Base-by-base conservation (phyloP, 176 grass and related monocot genomes). In the Oryza glumipatula region DNA sequence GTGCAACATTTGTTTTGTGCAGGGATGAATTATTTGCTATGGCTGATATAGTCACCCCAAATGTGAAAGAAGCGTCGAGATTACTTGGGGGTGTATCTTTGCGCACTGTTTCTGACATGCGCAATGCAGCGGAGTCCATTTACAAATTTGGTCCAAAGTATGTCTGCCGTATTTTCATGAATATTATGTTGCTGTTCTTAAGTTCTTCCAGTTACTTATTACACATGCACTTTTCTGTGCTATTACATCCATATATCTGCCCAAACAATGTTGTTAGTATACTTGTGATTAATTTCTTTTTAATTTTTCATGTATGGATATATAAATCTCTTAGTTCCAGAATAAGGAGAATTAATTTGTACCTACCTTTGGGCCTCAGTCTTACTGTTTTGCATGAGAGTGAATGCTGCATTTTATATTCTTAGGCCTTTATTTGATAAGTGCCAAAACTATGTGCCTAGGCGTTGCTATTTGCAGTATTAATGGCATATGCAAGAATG, bases 21-120 rank as follows among this genome's bases (percentile, higher is more conserved):
- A 99, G 96, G 70, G 88, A 96, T 89, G 91, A 94, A 78, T 68
- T 99, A 58, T 96, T 96, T 86, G 72, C 67, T 45, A 88, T 99
- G 91, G 91, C 96, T 84, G 96, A 99, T 84, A 92, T 99, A 92
- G 93, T 96, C 71, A 99, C 96, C n/a, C 96, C 93, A 38, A 99
- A 99, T 91, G 72, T 96, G 76, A 99, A 92, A 90, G 96, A 99
- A 99, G 89, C 91, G 4, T 99, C 93, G 60, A 90, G 61, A 74
- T 86, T 98, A 76, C 96, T 95, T 77, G 96, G 96, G 23, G 71
- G 80, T 35, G 43, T 89, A 38, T 70, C 89, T 63, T 69, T 98
- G 70, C 86, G 48, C 79, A 94, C 89, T 73, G 79, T 92, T 48
- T 87, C 89, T 76, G 93, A 98, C 81, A 96, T 98, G 93, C 48